Evolutionary conservation across 177 flowering plant genomes (phyloP).

Genomic region (Tripterygium wilfordii): DNA sequence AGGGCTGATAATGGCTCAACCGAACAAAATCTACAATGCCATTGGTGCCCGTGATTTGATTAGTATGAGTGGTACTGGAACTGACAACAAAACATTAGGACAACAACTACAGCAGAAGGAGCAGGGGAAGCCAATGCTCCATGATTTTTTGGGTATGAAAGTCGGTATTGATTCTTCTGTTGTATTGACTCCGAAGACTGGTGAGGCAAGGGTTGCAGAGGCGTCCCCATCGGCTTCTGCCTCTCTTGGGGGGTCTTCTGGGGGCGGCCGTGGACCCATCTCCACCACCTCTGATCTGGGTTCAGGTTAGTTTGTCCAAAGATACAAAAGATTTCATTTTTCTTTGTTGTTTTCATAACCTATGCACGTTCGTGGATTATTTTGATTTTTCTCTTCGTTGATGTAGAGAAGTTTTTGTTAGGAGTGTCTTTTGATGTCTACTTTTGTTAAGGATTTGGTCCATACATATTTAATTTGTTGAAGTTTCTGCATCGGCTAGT

Average conservation of each 20-base stretch:
- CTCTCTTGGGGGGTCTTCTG: conserved; percentile 36
- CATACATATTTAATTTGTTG: no score
- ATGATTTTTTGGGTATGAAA: conserved; percentile 63
- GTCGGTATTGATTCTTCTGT: conserved; percentile 17
- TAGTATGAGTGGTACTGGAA: neutral
- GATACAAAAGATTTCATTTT: no score
- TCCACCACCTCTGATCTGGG: conserved; percentile 57
- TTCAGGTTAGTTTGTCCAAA: conserved; percentile 46
- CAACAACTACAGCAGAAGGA: conserved; percentile 3
- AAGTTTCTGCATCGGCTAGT: no score
- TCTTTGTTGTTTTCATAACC: no score
- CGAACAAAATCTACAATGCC: conserved; percentile 13
- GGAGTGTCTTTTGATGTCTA: no score
- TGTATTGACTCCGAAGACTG: conserved; percentile 13
- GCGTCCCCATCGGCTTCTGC: conserved; percentile 34
- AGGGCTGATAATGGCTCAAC: conserved; percentile 24
- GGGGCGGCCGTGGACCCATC: conserved; percentile 29
- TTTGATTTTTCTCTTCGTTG: no score
- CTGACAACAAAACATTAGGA: neutral
- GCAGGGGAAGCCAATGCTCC: conserved; percentile 36
- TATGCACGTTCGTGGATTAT: no score
- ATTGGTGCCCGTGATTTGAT: neutral
- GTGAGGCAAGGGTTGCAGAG: conserved; percentile 12
- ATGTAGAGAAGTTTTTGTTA: no score
- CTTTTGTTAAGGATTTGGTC: no score